These are phyloP conservation scores for Plenodomus tracheiphilus DNA, from an alignment of 2,329 filamentous ascomycete species.

Conservation along the genomic window DNA sequence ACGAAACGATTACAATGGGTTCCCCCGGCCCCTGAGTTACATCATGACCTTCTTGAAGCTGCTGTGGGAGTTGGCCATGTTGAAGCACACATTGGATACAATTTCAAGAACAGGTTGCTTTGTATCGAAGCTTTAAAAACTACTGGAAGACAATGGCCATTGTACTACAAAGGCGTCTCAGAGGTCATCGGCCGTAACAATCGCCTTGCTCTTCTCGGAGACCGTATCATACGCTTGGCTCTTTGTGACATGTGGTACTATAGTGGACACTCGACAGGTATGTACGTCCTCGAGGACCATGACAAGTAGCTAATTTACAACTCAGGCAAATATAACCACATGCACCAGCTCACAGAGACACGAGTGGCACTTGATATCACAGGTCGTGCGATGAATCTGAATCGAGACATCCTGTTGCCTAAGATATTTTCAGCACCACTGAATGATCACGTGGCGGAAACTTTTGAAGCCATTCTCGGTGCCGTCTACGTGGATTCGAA, in stretches of 20 bases:
- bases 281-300: not conserved
- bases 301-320: not conserved
- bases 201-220: constrained; percentile 27
- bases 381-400: constrained; percentile 1
- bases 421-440: no score
- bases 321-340: constrained; percentile 8
- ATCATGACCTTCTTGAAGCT: constrained; percentile 21
- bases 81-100: constrained; percentile 21
- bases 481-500: constrained; percentile 26
- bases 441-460: constrained; percentile 16
- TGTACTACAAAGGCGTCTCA: constrained; percentile 18
- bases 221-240: constrained; percentile 16
- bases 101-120: constrained; percentile 22
- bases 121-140: constrained; percentile 25
- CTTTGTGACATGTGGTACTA: constrained; percentile 23
- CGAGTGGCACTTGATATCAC: constrained; percentile 6
- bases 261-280: constrained; percentile 10
- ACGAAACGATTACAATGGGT: constrained; percentile 5
- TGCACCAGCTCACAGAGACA: constrained; percentile 4
- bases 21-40: constrained; percentile 1
- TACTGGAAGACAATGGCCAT: constrained; percentile 2
- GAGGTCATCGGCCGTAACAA: constrained; percentile 14
- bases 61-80: constrained; percentile 15
- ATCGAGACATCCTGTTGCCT: not conserved
- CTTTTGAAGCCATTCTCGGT: constrained; percentile 27